Conservation (phyloP, 192 early-diverging fungal genomes). For the Chytriomyces sp. region DNA sequence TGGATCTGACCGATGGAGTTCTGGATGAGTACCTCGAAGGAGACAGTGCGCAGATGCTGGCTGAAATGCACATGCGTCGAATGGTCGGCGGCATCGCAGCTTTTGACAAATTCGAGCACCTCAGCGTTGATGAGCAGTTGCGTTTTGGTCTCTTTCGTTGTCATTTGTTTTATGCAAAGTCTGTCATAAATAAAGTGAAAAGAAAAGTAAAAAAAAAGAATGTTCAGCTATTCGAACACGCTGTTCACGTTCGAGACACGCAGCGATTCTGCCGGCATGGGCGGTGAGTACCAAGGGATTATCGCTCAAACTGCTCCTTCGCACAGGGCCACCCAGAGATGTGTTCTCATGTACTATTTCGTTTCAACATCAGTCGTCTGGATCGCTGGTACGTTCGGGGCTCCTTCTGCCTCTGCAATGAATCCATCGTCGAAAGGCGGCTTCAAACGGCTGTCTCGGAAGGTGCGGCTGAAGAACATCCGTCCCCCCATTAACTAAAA, state of each 20-base stretch:
- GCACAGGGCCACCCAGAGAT: neutral
- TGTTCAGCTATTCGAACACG: neutral
- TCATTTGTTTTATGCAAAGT: neutral
- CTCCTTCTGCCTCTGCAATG: neutral
- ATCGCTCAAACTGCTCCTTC: neutral
- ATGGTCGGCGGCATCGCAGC: conserved; percentile 16
- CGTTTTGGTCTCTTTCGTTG: neutral
- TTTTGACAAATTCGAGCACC: conserved; percentile 23
- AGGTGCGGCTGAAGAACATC: neutral
- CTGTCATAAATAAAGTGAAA: neutral
- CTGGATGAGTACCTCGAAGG: conserved; percentile 14
- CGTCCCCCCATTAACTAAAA: neutral
- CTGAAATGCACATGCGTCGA: neutral
- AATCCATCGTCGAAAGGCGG: neutral
- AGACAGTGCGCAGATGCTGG: conserved; percentile 28
- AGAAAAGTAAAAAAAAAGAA: neutral
- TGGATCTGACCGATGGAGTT: neutral
- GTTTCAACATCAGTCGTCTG: neutral
- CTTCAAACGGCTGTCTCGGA: neutral
- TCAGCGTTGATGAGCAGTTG: conserved; percentile 20
- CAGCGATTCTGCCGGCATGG: conserved; percentile 11
- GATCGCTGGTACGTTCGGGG: neutral
- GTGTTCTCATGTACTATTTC: no score
- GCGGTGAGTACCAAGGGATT: neutral
- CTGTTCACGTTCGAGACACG: conserved; percentile 19